These are phyloP conservation scores for Rhododendron henanense DNA, from an alignment of 148 eudicot genomes.

Conservation along the genomic window DNA sequence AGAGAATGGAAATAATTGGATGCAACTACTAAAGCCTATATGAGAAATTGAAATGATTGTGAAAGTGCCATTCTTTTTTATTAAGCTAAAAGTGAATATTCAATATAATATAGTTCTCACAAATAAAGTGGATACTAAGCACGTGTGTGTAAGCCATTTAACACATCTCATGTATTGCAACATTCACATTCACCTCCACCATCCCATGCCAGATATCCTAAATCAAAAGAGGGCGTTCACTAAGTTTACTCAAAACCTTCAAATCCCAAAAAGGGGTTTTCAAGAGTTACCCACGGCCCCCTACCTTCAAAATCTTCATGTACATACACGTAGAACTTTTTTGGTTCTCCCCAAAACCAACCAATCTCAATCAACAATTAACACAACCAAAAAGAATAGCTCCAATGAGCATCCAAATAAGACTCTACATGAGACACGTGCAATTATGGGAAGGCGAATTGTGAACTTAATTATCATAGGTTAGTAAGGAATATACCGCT, in stretches of 20 bases:
- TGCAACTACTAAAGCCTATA: not conserved
- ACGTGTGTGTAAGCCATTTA: not conserved
- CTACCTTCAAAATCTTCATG: not conserved
- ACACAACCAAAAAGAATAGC: not conserved
- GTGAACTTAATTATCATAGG: not conserved
- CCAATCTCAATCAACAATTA: too few species aligned
- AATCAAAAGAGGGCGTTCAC: not conserved
- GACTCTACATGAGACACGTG: not conserved
- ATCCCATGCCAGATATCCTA: not conserved
- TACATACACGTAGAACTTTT: not conserved
- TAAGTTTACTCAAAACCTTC: not conserved
- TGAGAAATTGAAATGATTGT: not conserved
- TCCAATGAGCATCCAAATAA: not conserved
- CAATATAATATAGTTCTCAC: not conserved
- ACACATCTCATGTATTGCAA: not conserved
- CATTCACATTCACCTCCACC: not conserved
- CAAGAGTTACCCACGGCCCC: not conserved
- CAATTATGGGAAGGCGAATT: not conserved
- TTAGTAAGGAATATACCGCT: not conserved
- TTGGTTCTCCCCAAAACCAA: not conserved
- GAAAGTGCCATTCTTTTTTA: not conserved
- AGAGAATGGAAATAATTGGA: not conserved
- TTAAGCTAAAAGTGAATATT: not conserved
- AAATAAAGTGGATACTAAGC: not conserved
- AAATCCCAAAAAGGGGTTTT: not conserved